phyloP scores from a whole-genome alignment of 2,329 filamentous ascomycete genomes.

The Fusarium sp. region DNA sequence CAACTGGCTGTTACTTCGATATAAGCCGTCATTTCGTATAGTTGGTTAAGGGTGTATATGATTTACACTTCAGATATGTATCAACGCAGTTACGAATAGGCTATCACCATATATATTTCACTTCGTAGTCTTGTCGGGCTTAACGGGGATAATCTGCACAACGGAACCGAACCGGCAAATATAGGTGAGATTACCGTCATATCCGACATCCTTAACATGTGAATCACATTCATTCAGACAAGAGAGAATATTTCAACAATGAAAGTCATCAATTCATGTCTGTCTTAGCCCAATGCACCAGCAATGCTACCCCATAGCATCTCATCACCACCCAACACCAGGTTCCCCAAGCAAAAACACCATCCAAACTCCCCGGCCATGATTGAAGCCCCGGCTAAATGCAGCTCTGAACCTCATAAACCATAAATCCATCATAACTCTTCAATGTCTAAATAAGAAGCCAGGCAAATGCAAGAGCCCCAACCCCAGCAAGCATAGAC shows the following conservation, averaged over 20 bases:
- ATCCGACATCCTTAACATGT: not conserved
- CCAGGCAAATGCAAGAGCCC: slow-evolving; percentile 37
- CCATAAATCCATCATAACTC: not conserved
- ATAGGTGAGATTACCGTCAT: slow-evolving; percentile 1
- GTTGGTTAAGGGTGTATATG: not conserved
- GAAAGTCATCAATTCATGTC: not conserved
- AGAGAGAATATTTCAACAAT: not conserved
- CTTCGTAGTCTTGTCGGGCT: slow-evolving; percentile 12
- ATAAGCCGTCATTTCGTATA: slow-evolving; percentile 46
- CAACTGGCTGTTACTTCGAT: slow-evolving; percentile 56
- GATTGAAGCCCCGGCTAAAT: too few species aligned
- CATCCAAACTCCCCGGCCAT: not conserved
- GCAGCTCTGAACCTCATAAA: not conserved
- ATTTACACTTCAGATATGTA: not conserved
- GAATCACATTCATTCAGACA: not conserved
- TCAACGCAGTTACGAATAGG: not conserved
- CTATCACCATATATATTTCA: not conserved
- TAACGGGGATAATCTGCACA: slow-evolving; percentile 36
- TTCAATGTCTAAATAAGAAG: slow-evolving; percentile 28
- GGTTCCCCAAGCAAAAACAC: not conserved
- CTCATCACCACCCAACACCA: slow-evolving; percentile 2
- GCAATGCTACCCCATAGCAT: not conserved
- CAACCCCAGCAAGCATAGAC: slow-evolving; percentile 22
- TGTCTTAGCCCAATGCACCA: slow-evolving; percentile 3
- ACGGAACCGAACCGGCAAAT: slow-evolving; percentile 45